Evolutionary conservation across 306 rosid genomes (phyloP).

Genomic region (Abrus pulchellus): DNA sequence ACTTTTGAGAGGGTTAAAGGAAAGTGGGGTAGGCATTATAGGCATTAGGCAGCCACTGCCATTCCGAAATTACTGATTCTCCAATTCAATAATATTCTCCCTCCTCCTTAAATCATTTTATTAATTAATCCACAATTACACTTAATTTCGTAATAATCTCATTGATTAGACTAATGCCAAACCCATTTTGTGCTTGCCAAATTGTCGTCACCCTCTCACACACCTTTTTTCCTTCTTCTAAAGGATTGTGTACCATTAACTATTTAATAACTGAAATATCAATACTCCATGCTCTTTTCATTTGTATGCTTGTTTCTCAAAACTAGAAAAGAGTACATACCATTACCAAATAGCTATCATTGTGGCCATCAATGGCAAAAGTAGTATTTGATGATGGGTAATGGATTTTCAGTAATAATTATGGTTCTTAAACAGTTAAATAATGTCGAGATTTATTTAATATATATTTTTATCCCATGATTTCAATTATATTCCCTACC

Average conservation of each 20-base stretch:
- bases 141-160: neutral
- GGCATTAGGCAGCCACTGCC: neutral
- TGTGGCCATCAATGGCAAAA: neutral
- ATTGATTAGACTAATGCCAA: slow-evolving; percentile 24
- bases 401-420: neutral
- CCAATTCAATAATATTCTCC: slow-evolving; percentile 32
- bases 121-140: neutral
- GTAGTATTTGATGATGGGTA: slow-evolving; percentile 1
- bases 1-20: slow-evolving; percentile 10
- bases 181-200: neutral
- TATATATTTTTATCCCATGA: too few species aligned
- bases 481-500: neutral
- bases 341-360: slow-evolving; percentile 24
- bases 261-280: too few species aligned
- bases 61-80: slow-evolving; percentile 31
- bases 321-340: neutral
- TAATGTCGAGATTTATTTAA: too few species aligned
- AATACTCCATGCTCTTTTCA: neutral
- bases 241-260: neutral
- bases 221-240: too few species aligned
- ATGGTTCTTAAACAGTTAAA: too few species aligned
- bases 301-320: neutral
- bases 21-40: slow-evolving; percentile 46
- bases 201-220: slow-evolving; percentile 1
- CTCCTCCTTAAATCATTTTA: neutral